Percentiles rank a stretch among this genome's conserved stretches.
Conservation (phyloP, 2,329 filamentous ascomycete species). For the Exophiala lecanii-corni region DNA sequence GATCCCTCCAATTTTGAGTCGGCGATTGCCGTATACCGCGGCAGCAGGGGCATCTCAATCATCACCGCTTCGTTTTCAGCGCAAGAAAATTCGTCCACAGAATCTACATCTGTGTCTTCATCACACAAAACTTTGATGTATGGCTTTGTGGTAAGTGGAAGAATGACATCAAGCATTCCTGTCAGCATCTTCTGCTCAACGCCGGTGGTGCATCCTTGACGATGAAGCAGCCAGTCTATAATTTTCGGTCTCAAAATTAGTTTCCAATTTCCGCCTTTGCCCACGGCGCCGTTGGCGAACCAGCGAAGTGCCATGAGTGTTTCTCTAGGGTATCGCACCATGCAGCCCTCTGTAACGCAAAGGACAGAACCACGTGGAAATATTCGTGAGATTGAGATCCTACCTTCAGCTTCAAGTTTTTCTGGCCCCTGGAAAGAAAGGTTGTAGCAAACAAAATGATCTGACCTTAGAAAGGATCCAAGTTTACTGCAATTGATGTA, state of each 20-base stretch:
- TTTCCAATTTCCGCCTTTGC: constrained; percentile 9
- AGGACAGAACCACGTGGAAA: constrained; percentile 18
- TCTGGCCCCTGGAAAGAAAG: not conserved
- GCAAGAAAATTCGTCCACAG: not conserved
- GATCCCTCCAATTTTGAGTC: not conserved
- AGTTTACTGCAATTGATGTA: constrained; percentile 11
- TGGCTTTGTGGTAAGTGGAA: not conserved
- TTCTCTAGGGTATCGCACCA: constrained; percentile 1
- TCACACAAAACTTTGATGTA: not conserved
- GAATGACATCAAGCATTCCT: not conserved
- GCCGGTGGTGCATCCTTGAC: not conserved
- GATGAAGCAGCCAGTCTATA: constrained; percentile 8
- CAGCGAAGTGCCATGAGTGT: constrained; percentile 9
- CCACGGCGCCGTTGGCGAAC: constrained; percentile 9
- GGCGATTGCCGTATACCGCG: not conserved
- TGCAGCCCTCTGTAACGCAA: constrained; percentile 16
- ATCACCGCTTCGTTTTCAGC: constrained; percentile 5
- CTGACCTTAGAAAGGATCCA: not conserved
- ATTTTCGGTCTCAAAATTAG: constrained; percentile 14
- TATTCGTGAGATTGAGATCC: not conserved
- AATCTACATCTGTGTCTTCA: constrained; percentile 6
- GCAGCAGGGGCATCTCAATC: constrained; percentile 5
- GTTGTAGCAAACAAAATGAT: constrained; percentile 4
- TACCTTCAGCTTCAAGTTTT: not conserved
- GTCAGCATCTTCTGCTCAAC: not conserved